Percentiles rank a stretch among this genome's conserved stretches.
phyloP scores from a whole-genome alignment of 2,329 filamentous ascomycete genomes.

The Chrysosporium keratinophilum region DNA sequence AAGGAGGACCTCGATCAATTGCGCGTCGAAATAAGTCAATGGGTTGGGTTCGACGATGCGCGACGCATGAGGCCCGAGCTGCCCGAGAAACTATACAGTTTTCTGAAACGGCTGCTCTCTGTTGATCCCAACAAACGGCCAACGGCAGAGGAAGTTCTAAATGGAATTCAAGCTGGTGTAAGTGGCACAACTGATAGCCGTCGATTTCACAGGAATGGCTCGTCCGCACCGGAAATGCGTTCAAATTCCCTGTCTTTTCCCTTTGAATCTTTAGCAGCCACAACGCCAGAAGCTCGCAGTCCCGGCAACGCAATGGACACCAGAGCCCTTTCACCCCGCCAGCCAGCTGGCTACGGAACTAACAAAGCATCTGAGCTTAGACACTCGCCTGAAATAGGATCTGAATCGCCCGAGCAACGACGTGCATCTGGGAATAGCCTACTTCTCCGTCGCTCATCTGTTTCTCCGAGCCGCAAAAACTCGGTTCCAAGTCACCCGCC shows the following conservation, averaged over 20 bases:
- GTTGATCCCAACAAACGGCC: constrained; percentile 67
- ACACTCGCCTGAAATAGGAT: not conserved
- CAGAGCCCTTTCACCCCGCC: not conserved
- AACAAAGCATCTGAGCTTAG: not conserved
- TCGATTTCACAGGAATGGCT: constrained; percentile 28
- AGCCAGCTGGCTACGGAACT: constrained; percentile 7
- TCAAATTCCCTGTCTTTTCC: constrained; percentile 31
- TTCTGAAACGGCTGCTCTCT: constrained; percentile 70
- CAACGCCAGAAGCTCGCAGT: constrained; percentile 18
- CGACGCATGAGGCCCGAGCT: constrained; percentile 66
- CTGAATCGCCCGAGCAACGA: not conserved
- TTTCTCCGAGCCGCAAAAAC: not conserved
- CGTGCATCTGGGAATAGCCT: not conserved
- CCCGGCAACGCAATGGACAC: constrained; percentile 16
- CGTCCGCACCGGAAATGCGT: constrained; percentile 26
- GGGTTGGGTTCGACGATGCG: constrained; percentile 77
- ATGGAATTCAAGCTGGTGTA: constrained; percentile 54
- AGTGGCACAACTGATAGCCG: constrained; percentile 36
- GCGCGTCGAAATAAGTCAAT: constrained; percentile 72
- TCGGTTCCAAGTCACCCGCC: not conserved
- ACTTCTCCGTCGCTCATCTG: not conserved
- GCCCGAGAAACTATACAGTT: constrained; percentile 72
- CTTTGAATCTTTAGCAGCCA: constrained; percentile 24
- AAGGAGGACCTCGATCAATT: constrained; percentile 81
- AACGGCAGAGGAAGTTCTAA: constrained; percentile 73